A percentile compares a stretch with the other conserved stretches of the same genome.
phyloP scores from a whole-genome alignment of 2,329 filamentous ascomycete genomes.

The Dactylellina sp. region DNA sequence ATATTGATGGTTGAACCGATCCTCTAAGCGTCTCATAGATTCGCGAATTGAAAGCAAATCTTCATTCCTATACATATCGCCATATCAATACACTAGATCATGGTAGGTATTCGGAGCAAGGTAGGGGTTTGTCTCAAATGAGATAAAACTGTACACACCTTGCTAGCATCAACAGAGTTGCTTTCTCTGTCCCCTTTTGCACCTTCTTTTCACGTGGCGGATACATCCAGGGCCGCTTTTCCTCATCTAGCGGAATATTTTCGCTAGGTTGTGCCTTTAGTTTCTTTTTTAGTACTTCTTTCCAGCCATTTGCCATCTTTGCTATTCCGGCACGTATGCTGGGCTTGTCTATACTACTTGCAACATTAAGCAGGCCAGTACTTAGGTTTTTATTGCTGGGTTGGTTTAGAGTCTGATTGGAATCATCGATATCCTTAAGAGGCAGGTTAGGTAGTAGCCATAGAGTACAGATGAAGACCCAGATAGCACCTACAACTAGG shows the following conservation, averaged over 20 bases:
- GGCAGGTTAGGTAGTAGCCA: slow-evolving; percentile 27
- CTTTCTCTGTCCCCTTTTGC: slow-evolving; percentile 58
- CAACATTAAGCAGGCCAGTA: too few species aligned
- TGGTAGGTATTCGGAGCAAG: not conserved
- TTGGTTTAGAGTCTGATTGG: too few species aligned
- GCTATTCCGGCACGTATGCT: not conserved
- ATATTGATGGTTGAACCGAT: slow-evolving; percentile 59
- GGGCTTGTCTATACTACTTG: too few species aligned
- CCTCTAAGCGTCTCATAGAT: slow-evolving; percentile 59
- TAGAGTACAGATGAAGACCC: slow-evolving; percentile 22
- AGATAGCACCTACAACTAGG: slow-evolving; percentile 7
- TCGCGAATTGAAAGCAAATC: slow-evolving; percentile 56
- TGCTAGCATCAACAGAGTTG: slow-evolving; percentile 59
- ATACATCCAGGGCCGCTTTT: slow-evolving; percentile 24
- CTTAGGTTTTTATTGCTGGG: too few species aligned
- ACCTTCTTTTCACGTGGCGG: not conserved
- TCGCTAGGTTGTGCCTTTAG: not conserved
- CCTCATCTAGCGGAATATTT: slow-evolving; percentile 6
- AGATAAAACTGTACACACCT: slow-evolving; percentile 28
- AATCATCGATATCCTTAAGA: too few species aligned
- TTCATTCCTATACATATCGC: slow-evolving; percentile 36
- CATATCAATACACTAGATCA: too few species aligned
- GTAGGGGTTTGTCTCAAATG: not conserved
- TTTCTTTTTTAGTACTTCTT: slow-evolving; percentile 1
- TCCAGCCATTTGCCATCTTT: not conserved